Base-by-base conservation (phyloP, 805 yeast genomes). In the Torulaspora maleeae region DNA sequence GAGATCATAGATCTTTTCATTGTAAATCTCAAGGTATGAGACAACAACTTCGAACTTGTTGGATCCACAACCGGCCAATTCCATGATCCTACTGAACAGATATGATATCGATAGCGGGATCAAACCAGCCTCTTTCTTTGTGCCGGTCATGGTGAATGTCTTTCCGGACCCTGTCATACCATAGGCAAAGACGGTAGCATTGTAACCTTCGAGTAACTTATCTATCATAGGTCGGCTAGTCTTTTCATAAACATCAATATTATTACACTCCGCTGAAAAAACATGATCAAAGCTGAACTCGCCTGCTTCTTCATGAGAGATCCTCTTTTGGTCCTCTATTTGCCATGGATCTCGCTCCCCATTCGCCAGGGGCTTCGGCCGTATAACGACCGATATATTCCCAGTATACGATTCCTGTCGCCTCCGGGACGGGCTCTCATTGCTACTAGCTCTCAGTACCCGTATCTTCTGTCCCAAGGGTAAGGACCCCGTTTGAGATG, bases 151-250 rank as follows among this genome's bases (percentile, higher is more conserved):
- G 2, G 95, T 78, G 60, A 77, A 81, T 0, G 96, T 88, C 64
- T 88, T 88, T 9, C 96, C 96, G 1, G 95, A 83, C 0, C 96
- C 96, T 0, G 96, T 88, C 88, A 86, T 86, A 28, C 96, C 96
- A 58, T 88, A 88, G 0, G 98, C 97, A 63, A 91, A 88, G 0
- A 90, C 79, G 0, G 96, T 89, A 12, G 90, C 90, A 58, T 88
- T 88, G 63, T 69, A 90, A 0, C 96, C 96, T 12, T 80, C 81
- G 55, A 74, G 73, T 50, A 77, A 79, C 61, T 74, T 78, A 51
- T 59, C 69, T 30, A 74, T 80, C 63, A 75, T 74, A 28, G 71
- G 78, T 53, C 59, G 73, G 38, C 79, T 95, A 39, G 72, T 70
- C 11, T 64, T 62, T 15, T 68, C 67, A 61, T 86, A 91, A 2